Evolutionary conservation across 164 flowering plant genomes (phyloP), one percentile per base, ranked within the genome.

Genomic region (Taxillus chinensis): DNA sequence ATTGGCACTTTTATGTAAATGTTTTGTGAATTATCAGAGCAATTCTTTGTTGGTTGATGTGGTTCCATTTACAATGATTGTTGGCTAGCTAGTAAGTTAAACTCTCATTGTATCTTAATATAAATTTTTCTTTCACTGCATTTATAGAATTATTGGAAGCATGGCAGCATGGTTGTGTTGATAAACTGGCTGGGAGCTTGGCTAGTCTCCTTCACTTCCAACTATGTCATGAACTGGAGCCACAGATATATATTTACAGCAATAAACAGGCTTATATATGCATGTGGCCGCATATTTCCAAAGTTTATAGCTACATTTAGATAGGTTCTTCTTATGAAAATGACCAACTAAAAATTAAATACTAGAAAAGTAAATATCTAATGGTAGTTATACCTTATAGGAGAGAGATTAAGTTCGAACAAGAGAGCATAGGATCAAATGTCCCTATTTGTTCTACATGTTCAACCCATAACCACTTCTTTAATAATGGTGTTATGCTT

Each of bases 171-270:
- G 67, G 87, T 77, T 61, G 77, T 73, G 43, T 63, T 83, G 43
- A 83, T 79, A 74, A 78, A 78, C 64, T 81, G 87, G 86, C 58
- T 75, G 14, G 77, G 87, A 49, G 85, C 86, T 41, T 85, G 86
- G 84, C 64, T 54, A 13, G 75, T 78, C 48, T 78, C 87, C 40
- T 82, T 68, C 62, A 71, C 86, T 37, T 84, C 74, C 75, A 82
- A 80, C 71, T 84, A 74, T 41, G 80, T 85, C 58, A 70, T 81
- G 79, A 72, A 61, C 64, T 85, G 87, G 90, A 85, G 87, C 64
- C 62, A 80, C 41, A 62, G 77, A 45, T 84, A 86, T 80, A 14
- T 55, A 40, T 2, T n/a, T n/a, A n/a, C n/a, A n/a, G n/a, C n/a
- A n/a, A n/a, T n/a, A n/a, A n/a, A n/a, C n/a, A n/a, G 3, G 3